Evolutionary conservation across 768 basidiomycete species (phyloP), one percentile per base, ranked within the genome.

Genomic region (Psilocybe azurescens): DNA sequence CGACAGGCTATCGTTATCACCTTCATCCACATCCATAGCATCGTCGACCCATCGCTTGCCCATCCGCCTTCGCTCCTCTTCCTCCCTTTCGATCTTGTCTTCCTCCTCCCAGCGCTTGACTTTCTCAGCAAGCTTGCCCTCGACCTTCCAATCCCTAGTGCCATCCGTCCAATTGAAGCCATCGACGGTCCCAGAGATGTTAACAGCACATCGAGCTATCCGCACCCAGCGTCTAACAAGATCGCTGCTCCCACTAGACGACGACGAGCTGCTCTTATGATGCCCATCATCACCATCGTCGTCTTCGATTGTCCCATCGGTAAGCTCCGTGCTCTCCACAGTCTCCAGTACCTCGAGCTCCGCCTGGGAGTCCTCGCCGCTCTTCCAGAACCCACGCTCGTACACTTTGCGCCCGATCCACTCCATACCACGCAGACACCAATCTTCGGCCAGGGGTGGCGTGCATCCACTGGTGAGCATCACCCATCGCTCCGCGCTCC

Each of bases 341-440:
- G 82, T 76, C 56, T 90, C 83, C 52, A 97, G 79, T 0, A 95
- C 89, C 68, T 95, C 95, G 58, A 93, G 81, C 79, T 99, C 97
- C 0, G 78, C 76, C 63, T 75, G 74, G 44, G 83, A 81, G 59
- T 89, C 88, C 55, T 89, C 90, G 33, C 84, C 85, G n/a, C 80
- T 79, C 71, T 90, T 93, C 97, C 97, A 99, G 73, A 90, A 99
- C 0, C 96, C 97, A 44, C 93, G 87, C 73, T 97, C 95, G 72
- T 91, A 99, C 14, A 98, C 89, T 63, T 87, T 86, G 61, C 94
- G 83, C 5, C 93, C 91, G 3, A 94, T 90, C 97, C 97, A 99
- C 67, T 95, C 95, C 89, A 96, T 94, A 1, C 97, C 97, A 33
- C 97, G 85, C 66, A 98, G 72, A 69, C 91, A 93, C 95, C 96